Conservation (phyloP, 495 filamentous ascomycete species). For the Zalerion maritima region DNA sequence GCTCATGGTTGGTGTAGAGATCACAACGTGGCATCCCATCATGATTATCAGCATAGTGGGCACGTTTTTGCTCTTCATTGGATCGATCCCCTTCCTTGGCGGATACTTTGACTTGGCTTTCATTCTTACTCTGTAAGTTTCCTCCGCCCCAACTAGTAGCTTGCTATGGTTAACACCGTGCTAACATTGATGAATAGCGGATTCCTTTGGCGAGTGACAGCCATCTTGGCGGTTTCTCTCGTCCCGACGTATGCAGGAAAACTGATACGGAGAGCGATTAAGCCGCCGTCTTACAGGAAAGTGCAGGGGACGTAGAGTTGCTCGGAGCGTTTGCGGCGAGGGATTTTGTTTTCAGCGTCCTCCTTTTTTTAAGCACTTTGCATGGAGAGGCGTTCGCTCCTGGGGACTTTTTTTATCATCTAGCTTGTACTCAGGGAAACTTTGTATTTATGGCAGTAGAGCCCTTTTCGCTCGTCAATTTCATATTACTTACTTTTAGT, state of each 20-base stretch:
- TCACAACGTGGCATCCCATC: constrained; percentile 92
- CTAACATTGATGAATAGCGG: constrained; percentile 30
- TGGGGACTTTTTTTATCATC: too few species aligned
- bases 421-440: too few species aligned
- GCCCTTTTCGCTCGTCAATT: background rate
- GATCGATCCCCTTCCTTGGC: constrained; percentile 72
- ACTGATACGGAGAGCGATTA: constrained; percentile 65
- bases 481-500: background rate
- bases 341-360: too few species aligned
- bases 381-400: too few species aligned
- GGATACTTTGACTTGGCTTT: constrained; percentile 82
- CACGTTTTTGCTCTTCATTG: constrained; percentile 65
- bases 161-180: constrained; percentile 4
- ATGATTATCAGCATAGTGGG: constrained; percentile 79
- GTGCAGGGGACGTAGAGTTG: too few species aligned
- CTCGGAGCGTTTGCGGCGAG: too few species aligned
- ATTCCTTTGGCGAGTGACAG: constrained; percentile 79
- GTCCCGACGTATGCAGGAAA: constrained; percentile 82
- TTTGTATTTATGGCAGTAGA: too few species aligned
- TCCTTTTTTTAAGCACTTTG: too few species aligned
- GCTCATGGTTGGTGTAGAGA: constrained; percentile 88
- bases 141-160: background rate
- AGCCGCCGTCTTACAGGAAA: constrained; percentile 90
- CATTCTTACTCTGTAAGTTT: constrained; percentile 49
- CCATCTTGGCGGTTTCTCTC: constrained; percentile 61